Conservation (phyloP, 768 basidiomycete genomes). For the Mycena belliarum region DNA sequence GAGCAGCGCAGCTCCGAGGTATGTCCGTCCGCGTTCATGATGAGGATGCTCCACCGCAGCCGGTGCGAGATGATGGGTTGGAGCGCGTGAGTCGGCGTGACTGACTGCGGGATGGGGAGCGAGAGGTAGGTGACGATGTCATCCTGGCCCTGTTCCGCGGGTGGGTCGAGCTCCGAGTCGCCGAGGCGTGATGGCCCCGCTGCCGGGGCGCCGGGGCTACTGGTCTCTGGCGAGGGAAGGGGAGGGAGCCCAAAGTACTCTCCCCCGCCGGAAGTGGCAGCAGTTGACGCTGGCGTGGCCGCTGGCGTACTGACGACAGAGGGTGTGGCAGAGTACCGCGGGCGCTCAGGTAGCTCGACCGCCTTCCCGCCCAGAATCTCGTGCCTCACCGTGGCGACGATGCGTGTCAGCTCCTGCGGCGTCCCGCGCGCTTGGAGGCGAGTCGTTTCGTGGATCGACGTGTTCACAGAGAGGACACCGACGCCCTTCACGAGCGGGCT, state of each 20-base stretch:
- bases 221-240: not conserved
- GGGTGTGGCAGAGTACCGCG: not conserved
- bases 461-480: conserved; percentile 63
- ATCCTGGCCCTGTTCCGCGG: conserved; percentile 25
- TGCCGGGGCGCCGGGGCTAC: not conserved
- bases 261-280: not conserved
- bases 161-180: not conserved
- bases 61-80: conserved; percentile 84
- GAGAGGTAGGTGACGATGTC: conserved; percentile 65
- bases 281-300: not conserved
- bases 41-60: conserved; percentile 76
- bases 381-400: conserved; percentile 65
- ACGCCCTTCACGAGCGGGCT: conserved; percentile 86
- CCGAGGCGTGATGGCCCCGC: conserved; percentile 4
- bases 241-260: conserved; percentile 10
- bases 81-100: conserved; percentile 70
- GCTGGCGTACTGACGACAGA: not conserved
- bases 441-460: conserved; percentile 72
- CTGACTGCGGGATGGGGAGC: conserved; percentile 57
- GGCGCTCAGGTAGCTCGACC: conserved; percentile 33
- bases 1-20: conserved; percentile 94
- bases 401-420: conserved; percentile 59
- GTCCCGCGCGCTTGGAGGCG: conserved; percentile 59
- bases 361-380: conserved; percentile 65
- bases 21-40: conserved; percentile 88